Percentiles rank a stretch among this genome's conserved stretches.
Evolutionary conservation across 371 early-diverging fungal species (phyloP).

Genomic region (Mortierella sp.): DNA sequence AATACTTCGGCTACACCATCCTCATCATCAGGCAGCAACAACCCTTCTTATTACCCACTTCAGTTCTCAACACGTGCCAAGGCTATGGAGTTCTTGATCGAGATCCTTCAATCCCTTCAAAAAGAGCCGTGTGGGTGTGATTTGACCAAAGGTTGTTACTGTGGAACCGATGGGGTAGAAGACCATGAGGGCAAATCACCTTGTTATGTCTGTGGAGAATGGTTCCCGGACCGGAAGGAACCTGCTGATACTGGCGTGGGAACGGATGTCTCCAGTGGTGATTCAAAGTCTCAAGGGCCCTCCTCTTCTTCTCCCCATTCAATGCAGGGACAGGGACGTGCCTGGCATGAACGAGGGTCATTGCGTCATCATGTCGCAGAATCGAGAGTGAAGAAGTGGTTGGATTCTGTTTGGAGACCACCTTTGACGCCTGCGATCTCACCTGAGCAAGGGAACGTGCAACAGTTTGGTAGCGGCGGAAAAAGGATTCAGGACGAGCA

Average conservation of each 20-base stretch:
- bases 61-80: constrained; percentile 54
- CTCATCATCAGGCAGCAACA: neutral
- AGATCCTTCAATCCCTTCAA: constrained; percentile 44
- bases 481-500: neutral
- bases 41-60: constrained; percentile 20
- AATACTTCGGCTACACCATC: too few species aligned
- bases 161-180: constrained; percentile 46
- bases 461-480: constrained; percentile 22
- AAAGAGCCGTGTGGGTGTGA: constrained; percentile 51
- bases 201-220: constrained; percentile 52
- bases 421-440: constrained; percentile 42
- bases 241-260: neutral
- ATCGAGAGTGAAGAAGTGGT: constrained; percentile 49
- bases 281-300: neutral
- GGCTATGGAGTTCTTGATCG: constrained; percentile 49
- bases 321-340: constrained; percentile 25
- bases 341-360: constrained; percentile 54
- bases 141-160: constrained; percentile 37
- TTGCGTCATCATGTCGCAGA: constrained; percentile 52
- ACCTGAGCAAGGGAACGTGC: constrained; percentile 34
- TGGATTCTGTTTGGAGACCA: constrained; percentile 46
- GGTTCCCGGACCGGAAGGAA: constrained; percentile 35
- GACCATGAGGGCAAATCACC: constrained; percentile 51
- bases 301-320: too few species aligned
- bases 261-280: neutral